phyloP scores from a whole-genome alignment of 2,329 filamentous ascomycete genomes.

The Arthroderma sp. region DNA sequence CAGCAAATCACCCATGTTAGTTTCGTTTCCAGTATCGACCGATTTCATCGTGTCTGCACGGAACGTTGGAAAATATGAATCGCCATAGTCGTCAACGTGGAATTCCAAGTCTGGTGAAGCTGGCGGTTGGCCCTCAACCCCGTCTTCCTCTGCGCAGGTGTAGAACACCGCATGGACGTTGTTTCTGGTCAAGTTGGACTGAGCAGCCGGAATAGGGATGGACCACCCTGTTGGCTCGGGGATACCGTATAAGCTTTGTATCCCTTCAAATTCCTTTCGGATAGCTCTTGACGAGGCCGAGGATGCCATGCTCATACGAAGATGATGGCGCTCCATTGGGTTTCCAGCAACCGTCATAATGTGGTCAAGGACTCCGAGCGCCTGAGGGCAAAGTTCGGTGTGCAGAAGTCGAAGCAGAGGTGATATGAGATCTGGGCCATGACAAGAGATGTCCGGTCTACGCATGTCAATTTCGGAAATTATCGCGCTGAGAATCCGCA shows the following conservation, averaged over 20 bases:
- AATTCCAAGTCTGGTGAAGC: constrained; percentile 79
- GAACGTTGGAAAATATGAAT: constrained; percentile 61
- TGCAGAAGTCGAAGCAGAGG: constrained; percentile 79
- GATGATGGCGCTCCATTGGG: constrained; percentile 83
- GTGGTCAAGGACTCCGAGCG: constrained; percentile 79
- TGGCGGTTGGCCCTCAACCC: constrained; percentile 47
- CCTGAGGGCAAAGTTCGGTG: constrained; percentile 87
- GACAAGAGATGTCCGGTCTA: constrained; percentile 74
- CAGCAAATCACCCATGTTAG: constrained; percentile 70
- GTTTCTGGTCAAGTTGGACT: constrained; percentile 70
- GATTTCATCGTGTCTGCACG: constrained; percentile 88
- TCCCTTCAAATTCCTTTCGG: constrained; percentile 87
- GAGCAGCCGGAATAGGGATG: constrained; percentile 80
- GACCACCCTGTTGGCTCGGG: constrained; percentile 95
- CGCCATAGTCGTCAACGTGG: constrained; percentile 73
- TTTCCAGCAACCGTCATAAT: constrained; percentile 90
- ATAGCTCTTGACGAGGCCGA: constrained; percentile 66
- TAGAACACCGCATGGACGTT: constrained; percentile 97
- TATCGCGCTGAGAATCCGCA: constrained; percentile 74
- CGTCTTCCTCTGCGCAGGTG: constrained; percentile 62
- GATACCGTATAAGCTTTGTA: constrained; percentile 89
- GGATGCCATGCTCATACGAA: constrained; percentile 96
- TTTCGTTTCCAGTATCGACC: constrained; percentile 52
- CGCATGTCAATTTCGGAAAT: constrained; percentile 90
- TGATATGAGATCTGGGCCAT: constrained; percentile 90